A percentile compares a stretch with the other conserved stretches of the same genome.
phyloP scores from a whole-genome alignment of 2,329 filamentous ascomycete genomes.

The Stemphylium beticola region DNA sequence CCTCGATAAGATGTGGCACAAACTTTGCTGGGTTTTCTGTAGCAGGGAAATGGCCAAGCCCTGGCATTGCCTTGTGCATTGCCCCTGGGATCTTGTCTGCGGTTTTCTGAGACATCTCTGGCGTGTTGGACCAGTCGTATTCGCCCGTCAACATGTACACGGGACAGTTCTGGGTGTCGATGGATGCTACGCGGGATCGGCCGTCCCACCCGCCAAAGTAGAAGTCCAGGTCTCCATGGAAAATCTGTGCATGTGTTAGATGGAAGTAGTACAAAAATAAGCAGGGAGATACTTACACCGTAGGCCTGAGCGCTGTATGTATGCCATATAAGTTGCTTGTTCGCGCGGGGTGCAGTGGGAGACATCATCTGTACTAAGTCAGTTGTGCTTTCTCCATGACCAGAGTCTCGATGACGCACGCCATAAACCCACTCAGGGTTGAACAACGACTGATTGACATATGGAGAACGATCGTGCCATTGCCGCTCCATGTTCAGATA shows the following conservation, averaged over 20 bases:
- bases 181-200: slow-evolving; percentile 51
- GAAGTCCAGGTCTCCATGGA: slow-evolving; percentile 60
- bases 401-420: slow-evolving; percentile 19
- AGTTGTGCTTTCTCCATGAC: not conserved
- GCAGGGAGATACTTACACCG: slow-evolving; percentile 35
- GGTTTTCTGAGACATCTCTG: slow-evolving; percentile 54
- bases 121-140: slow-evolving; percentile 58
- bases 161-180: slow-evolving; percentile 58
- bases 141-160: slow-evolving; percentile 60
- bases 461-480: slow-evolving; percentile 55
- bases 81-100: slow-evolving; percentile 57
- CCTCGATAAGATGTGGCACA: slow-evolving; percentile 48
- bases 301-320: slow-evolving; percentile 58
- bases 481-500: slow-evolving; percentile 53
- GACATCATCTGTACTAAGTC: slow-evolving; percentile 51
- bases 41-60: slow-evolving; percentile 56
- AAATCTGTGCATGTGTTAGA: slow-evolving; percentile 42
- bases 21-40: slow-evolving; percentile 54
- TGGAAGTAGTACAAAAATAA: not conserved
- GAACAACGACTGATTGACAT: slow-evolving; percentile 57
- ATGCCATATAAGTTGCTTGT: slow-evolving; percentile 59
- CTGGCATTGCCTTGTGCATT: slow-evolving; percentile 54
- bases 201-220: slow-evolving; percentile 60
- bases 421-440: slow-evolving; percentile 59
- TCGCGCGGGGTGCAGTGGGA: slow-evolving; percentile 53